These are phyloP conservation scores for Epichloe aotearoae DNA, from an alignment of 2,329 filamentous ascomycete genomes.

Conservation along the genomic window DNA sequence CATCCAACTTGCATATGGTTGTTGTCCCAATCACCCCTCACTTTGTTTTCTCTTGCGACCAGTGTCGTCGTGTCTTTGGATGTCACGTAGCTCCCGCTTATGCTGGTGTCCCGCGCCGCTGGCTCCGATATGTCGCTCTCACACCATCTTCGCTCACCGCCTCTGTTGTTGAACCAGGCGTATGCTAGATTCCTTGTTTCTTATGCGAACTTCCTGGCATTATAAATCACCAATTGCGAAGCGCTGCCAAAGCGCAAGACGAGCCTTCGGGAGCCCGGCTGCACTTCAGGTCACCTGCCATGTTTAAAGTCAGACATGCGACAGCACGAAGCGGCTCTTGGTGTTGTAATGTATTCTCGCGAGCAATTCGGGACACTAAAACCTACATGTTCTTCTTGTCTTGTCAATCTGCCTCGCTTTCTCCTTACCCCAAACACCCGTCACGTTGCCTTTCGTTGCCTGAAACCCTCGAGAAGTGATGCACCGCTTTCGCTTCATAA, in stretches of 20 bases:
- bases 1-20: conserved; percentile 2
- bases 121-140: conserved; percentile 4
- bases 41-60: neutral
- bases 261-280: neutral
- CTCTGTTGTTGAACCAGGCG: conserved; percentile 2
- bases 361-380: neutral
- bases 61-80: neutral
- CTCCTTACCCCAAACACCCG: neutral
- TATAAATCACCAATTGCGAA: neutral
- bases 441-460: neutral
- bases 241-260: neutral
- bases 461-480: neutral
- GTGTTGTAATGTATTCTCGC: neutral
- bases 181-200: conserved; percentile 2
- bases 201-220: conserved; percentile 1
- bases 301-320: neutral
- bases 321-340: neutral
- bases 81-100: conserved; percentile 2
- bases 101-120: conserved; percentile 2
- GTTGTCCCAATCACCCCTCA: conserved; percentile 1
- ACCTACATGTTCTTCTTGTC: neutral
- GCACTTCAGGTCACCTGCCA: conserved; percentile 2
- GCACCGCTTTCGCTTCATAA: neutral
- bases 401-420: neutral
- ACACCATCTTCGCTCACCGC: conserved; percentile 8